Evolutionary conservation across 2,329 filamentous ascomycete genomes (phyloP).

Genomic region (Phaeophleospora eucalypticola): DNA sequence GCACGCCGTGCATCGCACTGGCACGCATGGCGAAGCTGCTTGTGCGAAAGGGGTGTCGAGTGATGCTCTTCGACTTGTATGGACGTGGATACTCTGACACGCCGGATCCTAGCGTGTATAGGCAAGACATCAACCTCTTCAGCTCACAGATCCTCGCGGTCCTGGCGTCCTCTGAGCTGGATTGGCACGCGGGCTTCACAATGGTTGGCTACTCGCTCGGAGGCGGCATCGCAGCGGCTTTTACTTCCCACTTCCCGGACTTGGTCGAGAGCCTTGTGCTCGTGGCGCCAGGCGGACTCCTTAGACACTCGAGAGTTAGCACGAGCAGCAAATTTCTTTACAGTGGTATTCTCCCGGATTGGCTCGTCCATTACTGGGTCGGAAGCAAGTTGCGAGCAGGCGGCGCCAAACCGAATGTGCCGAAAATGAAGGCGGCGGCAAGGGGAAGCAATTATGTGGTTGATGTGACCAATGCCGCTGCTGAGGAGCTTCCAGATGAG

Average conservation of each 20-base stretch:
- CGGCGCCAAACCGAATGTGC: constrained; percentile 27
- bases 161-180: constrained; percentile 63
- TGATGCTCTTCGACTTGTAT: constrained; percentile 75
- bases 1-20: constrained; percentile 68
- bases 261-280: constrained; percentile 68
- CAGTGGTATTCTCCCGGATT: constrained; percentile 58
- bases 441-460: constrained; percentile 6
- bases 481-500: constrained; percentile 26
- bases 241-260: constrained; percentile 64
- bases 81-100: constrained; percentile 74
- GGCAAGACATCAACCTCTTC: constrained; percentile 71
- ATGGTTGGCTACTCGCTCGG: constrained; percentile 78
- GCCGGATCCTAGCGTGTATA: constrained; percentile 61
- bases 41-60: constrained; percentile 59
- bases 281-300: constrained; percentile 73
- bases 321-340: constrained; percentile 62
- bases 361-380: constrained; percentile 51
- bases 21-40: constrained; percentile 63
- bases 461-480: constrained; percentile 3
- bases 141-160: constrained; percentile 67
- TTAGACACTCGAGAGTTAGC: constrained; percentile 61
- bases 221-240: constrained; percentile 67
- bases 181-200: constrained; percentile 62
- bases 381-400: constrained; percentile 27
- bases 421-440: constrained; percentile 2